A percentile compares a stretch with the other conserved stretches of the same genome.
Evolutionary conservation across 2,329 filamentous ascomycete species (phyloP).

Genomic region (Blumeriella jaapii): DNA sequence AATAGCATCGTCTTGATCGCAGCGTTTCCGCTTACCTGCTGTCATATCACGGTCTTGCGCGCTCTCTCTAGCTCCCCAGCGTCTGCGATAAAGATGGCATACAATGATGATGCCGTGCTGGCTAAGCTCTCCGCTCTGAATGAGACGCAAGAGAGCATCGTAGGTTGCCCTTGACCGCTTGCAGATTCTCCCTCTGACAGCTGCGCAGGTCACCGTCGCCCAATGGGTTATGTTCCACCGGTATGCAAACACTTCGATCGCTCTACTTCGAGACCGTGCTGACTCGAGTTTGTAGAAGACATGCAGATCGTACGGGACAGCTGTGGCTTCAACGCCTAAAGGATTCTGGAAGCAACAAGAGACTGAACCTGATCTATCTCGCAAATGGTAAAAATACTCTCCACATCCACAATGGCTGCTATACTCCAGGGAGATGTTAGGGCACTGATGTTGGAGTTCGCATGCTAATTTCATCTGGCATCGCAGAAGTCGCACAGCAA

Average conservation of each 20-base stretch:
- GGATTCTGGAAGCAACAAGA: constrained; percentile 75
- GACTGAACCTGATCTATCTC: constrained; percentile 84
- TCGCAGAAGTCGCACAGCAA: constrained; percentile 83
- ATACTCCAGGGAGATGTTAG: constrained; percentile 6
- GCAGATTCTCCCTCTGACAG: constrained; percentile 1
- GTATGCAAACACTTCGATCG: constrained; percentile 37
- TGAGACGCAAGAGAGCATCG: constrained; percentile 94
- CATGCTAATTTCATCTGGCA: constrained; percentile 16
- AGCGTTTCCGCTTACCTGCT: too few species aligned
- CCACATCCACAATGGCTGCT: not conserved
- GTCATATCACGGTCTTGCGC: too few species aligned
- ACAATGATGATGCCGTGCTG: constrained; percentile 88
- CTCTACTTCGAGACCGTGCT: constrained; percentile 17
- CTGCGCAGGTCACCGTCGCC: constrained; percentile 59
- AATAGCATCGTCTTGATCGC: too few species aligned
- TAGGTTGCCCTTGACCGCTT: constrained; percentile 10
- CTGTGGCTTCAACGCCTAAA: constrained; percentile 86
- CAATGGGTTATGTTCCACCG: constrained; percentile 99
- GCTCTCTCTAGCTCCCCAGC: too few species aligned
- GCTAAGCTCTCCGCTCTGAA: constrained; percentile 92
- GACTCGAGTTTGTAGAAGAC: constrained; percentile 48
- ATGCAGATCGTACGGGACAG: constrained; percentile 83
- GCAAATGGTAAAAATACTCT: constrained; percentile 63
- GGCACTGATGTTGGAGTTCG: constrained; percentile 5
- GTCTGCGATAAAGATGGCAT: too few species aligned